Evolutionary conservation across 2,329 filamentous ascomycete species (phyloP).

Genomic region (Polychaeton citri): DNA sequence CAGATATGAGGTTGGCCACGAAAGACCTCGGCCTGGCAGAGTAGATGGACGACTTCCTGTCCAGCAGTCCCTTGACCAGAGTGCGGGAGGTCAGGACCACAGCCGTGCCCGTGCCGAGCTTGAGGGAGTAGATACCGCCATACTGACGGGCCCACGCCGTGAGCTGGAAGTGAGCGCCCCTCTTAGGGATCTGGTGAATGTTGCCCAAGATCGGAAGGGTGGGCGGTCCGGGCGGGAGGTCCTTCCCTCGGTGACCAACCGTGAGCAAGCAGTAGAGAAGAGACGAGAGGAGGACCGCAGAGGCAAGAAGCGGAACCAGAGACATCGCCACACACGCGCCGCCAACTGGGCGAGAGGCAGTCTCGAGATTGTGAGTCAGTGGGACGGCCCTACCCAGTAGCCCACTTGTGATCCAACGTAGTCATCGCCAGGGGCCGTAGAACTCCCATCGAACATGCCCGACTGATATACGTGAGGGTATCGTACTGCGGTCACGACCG

Average conservation of each 20-base stretch:
- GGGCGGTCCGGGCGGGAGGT: constrained; percentile 21
- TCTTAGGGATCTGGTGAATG: constrained; percentile 25
- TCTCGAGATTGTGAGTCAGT: no score
- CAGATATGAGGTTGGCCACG: constrained; percentile 31
- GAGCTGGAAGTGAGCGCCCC: constrained; percentile 18
- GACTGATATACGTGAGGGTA: no score
- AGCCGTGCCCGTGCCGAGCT: constrained; percentile 27
- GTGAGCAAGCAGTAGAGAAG: constrained; percentile 6
- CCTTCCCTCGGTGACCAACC: constrained; percentile 9
- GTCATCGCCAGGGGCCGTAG: no score
- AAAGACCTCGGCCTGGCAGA: constrained; percentile 25
- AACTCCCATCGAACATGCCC: no score
- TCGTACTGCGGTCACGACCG: no score
- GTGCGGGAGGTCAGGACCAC: constrained; percentile 29
- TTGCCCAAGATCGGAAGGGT: constrained; percentile 32
- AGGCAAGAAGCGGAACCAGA: no score
- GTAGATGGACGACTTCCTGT: constrained; percentile 32
- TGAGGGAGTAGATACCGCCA: constrained; percentile 20
- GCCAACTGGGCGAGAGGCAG: no score
- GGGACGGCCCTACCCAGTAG: no score
- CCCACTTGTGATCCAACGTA: no score
- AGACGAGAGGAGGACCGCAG: no score
- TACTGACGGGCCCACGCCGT: constrained; percentile 16
- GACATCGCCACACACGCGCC: no score
- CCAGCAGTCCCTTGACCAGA: constrained; percentile 30